Base-by-base conservation (phyloP, 768 basidiomycete genomes). In the Mycena metata region DNA sequence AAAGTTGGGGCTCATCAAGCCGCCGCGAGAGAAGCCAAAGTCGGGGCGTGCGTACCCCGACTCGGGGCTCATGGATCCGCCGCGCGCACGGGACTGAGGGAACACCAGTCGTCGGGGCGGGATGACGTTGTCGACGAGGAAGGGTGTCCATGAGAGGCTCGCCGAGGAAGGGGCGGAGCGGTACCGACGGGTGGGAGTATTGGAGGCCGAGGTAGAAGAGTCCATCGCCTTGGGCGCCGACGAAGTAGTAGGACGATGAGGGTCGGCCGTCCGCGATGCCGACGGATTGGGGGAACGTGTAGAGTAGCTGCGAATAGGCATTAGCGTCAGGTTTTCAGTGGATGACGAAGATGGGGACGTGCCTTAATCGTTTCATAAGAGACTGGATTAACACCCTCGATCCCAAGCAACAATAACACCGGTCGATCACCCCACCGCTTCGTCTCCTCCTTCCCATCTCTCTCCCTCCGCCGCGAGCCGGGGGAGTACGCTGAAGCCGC, bases 351-450 rank as follows among this genome's bases (percentile, higher is more conserved):
- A 55, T 17, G 23, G 51, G 64, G 15, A 21, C 70, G 36, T 17
- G 85, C 85, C 76, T 85, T 86, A 67, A 86, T 84, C 9, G 91
- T 90, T 36, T 97, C 93, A 76, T 96, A 91, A 82, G 98, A 98
- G 66, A 98, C 89, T 11, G 96, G 96, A 79, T 97, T 98, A 8
- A 99, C 95, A 12, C 96, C 93, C 45, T 97, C 94, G 49, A 98
- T 81, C 1, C 94, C 94, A 52, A 98, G 84, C 21, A 99, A 83
- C 0, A 99, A 85, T 17, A 99, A 82, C 0, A 98, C 96, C 0
- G 94, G 91, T 26, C 89, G 86, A 63, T 86, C 88, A 7, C 96
- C 96, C 96, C 96, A 98, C 19, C 78, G 71, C 17, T 55, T 55
- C 7, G 69, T 69, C 54, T 75, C 78, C 47, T 75, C 72, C 51